Percentiles rank a stretch among this genome's conserved stretches.
These are phyloP conservation scores for Cercophora newfieldiana DNA, from an alignment of 495 filamentous ascomycete species.

Conservation along the genomic window DNA sequence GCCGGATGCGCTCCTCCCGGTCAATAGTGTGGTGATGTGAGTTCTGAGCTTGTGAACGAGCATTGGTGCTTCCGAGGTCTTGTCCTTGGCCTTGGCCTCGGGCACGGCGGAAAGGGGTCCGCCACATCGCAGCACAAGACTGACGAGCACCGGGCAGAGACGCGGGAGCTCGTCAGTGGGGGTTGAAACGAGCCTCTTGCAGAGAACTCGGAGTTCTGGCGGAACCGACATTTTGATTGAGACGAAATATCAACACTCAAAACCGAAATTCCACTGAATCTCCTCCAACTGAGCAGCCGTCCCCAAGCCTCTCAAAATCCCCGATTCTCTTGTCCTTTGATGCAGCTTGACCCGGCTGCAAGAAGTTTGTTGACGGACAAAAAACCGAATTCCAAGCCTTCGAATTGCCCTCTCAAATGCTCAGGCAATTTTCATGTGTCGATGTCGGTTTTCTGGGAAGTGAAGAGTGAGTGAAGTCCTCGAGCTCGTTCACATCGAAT, in stretches of 20 bases:
- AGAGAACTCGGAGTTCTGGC: slow-evolving; percentile 63
- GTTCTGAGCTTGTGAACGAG: slow-evolving; percentile 79
- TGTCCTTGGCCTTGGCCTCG: slow-evolving; percentile 50
- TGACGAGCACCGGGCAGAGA: slow-evolving; percentile 60
- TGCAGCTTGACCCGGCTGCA: background rate
- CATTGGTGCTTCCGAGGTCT: slow-evolving; percentile 58
- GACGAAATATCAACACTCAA: background rate
- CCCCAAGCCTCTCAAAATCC: background rate
- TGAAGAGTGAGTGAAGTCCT: background rate
- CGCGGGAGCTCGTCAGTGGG: slow-evolving; percentile 63
- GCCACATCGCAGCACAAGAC: slow-evolving; percentile 60
- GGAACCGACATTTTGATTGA: slow-evolving; percentile 28
- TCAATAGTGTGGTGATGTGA: slow-evolving; percentile 70
- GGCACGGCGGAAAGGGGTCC: slow-evolving; percentile 55
- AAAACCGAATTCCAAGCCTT: background rate
- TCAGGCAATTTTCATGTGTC: background rate
- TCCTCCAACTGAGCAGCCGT: background rate
- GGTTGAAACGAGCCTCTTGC: slow-evolving; percentile 64
- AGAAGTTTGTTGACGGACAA: background rate
- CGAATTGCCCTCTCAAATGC: background rate
- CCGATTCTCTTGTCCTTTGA: background rate
- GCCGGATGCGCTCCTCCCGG: slow-evolving; percentile 67
- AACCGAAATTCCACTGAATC: background rate
- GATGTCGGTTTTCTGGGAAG: background rate
- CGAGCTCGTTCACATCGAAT: background rate